These are phyloP conservation scores for Ustilago xerochloae DNA, from an alignment of 1,284 basidiomycete species.

Conservation along the genomic window DNA sequence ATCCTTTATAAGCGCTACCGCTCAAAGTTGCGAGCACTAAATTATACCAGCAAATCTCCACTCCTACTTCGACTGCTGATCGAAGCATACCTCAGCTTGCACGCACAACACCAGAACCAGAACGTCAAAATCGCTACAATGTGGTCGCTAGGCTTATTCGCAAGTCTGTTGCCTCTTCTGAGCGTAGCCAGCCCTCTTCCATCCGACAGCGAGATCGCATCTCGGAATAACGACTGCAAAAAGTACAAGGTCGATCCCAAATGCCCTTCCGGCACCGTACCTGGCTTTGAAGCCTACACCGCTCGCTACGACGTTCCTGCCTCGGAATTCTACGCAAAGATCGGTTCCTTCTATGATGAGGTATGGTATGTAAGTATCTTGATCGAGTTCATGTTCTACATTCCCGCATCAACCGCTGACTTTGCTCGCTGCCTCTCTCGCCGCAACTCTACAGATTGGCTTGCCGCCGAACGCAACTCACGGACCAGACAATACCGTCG, in stretches of 20 bases:
- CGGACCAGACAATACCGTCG: slow-evolving; percentile 20
- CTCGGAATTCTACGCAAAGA: slow-evolving; percentile 21
- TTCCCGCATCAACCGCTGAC: not conserved
- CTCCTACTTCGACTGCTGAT: too few relatives aligned
- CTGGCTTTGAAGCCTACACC: slow-evolving; percentile 30
- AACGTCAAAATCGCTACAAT: too few relatives aligned
- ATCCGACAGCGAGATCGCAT: not conserved
- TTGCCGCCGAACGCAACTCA: slow-evolving; percentile 22
- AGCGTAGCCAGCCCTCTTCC: slow-evolving; percentile 13
- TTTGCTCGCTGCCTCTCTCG: not conserved
- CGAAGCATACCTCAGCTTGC: too few relatives aligned
- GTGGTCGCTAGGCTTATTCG: slow-evolving; percentile 14
- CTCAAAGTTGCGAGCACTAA: too few relatives aligned
- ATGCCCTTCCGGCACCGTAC: slow-evolving; percentile 22
- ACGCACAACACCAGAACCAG: too few relatives aligned
- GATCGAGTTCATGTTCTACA: too few relatives aligned
- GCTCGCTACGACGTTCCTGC: slow-evolving; percentile 28
- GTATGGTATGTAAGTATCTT: slow-evolving; percentile 35
- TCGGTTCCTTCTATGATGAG: slow-evolving; percentile 33
- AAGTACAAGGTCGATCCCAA: slow-evolving; percentile 24
- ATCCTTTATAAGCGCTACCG: too few relatives aligned
- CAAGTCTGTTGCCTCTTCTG: slow-evolving; percentile 8
- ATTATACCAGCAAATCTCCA: too few relatives aligned
- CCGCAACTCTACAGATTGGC: slow-evolving; percentile 4
- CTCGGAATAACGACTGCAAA: slow-evolving; percentile 5